phyloP scores from a whole-genome alignment of 2,329 filamentous ascomycete genomes.

The Domatiomyces catenatus region DNA sequence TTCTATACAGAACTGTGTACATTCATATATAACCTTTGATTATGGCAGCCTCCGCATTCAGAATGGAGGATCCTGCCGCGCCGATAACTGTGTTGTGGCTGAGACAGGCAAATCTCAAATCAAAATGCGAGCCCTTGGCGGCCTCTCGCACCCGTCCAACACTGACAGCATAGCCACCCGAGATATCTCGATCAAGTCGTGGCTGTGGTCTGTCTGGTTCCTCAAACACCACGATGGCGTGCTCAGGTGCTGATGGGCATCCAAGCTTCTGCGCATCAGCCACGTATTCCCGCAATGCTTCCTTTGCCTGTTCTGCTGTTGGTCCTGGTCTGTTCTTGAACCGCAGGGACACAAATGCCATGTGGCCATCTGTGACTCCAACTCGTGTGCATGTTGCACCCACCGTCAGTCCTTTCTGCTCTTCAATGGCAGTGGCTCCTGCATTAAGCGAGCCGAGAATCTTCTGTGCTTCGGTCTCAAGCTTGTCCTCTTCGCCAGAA shows the following conservation, averaged over 20 bases:
- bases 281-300: constrained; percentile 64
- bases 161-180: constrained; percentile 75
- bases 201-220: constrained; percentile 84
- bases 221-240: constrained; percentile 76
- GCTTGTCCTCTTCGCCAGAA: constrained; percentile 84
- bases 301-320: constrained; percentile 57
- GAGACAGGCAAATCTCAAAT: constrained; percentile 85
- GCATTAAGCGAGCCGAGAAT: constrained; percentile 66
- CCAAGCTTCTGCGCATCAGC: constrained; percentile 69
- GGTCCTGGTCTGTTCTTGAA: constrained; percentile 66
- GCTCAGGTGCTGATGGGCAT: constrained; percentile 69
- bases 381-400: constrained; percentile 87
- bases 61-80: constrained; percentile 85
- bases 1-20: too few relatives aligned
- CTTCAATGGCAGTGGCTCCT: constrained; percentile 57
- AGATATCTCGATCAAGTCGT: constrained; percentile 70
- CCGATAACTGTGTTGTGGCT: constrained; percentile 90
- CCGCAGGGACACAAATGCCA: constrained; percentile 75
- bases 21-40: constrained; percentile 64
- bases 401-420: constrained; percentile 59
- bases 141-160: constrained; percentile 79
- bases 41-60: constrained; percentile 85
- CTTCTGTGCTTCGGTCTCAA: constrained; percentile 88
- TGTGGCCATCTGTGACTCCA: constrained; percentile 88
- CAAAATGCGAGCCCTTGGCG: constrained; percentile 66